phyloP scores from a whole-genome alignment of 2,329 filamentous ascomycete species.

The Botrytis pseudocinerea region DNA sequence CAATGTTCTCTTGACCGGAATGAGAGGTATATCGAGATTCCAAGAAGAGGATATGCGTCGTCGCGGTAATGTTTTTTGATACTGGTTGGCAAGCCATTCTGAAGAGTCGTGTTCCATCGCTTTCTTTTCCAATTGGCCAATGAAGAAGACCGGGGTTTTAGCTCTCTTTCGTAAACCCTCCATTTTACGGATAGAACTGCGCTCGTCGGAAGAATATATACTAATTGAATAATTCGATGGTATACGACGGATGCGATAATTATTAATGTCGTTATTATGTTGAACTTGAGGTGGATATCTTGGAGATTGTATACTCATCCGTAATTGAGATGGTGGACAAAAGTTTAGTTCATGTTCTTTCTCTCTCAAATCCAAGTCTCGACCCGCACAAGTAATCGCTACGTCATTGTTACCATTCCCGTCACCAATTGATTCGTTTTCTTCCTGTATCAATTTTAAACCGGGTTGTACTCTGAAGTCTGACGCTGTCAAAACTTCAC shows the following conservation, averaged over 20 bases:
- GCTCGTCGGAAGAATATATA: constrained; percentile 23
- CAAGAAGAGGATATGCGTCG: constrained; percentile 22
- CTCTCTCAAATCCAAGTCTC: constrained; percentile 12
- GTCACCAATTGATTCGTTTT: constrained; percentile 13
- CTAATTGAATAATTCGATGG: constrained; percentile 25
- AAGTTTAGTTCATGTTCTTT: constrained; percentile 11
- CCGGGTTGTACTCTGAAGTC: constrained; percentile 25
- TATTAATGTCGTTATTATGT: not conserved
- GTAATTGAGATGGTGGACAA: constrained; percentile 17
- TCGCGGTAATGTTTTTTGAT: constrained; percentile 31
- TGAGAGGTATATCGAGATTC: constrained; percentile 18
- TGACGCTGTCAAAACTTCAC: constrained; percentile 20
- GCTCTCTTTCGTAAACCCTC: constrained; percentile 26
- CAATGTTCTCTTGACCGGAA: constrained; percentile 25
- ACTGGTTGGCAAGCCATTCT: constrained; percentile 33
- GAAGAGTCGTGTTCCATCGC: constrained; percentile 27
- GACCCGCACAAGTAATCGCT: not conserved
- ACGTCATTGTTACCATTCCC: constrained; percentile 16
- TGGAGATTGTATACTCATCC: not conserved
- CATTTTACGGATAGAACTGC: constrained; percentile 3
- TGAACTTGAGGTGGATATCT: constrained; percentile 9
- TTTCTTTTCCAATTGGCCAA: constrained; percentile 37
- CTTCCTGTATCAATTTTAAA: constrained; percentile 22
- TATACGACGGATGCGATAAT: constrained; percentile 2
- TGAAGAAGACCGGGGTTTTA: constrained; percentile 37